A percentile compares a stretch with the other conserved stretches of the same genome.
phyloP scores from a whole-genome alignment of 192 early-diverging fungal species.

The Dissophora ornata region DNA sequence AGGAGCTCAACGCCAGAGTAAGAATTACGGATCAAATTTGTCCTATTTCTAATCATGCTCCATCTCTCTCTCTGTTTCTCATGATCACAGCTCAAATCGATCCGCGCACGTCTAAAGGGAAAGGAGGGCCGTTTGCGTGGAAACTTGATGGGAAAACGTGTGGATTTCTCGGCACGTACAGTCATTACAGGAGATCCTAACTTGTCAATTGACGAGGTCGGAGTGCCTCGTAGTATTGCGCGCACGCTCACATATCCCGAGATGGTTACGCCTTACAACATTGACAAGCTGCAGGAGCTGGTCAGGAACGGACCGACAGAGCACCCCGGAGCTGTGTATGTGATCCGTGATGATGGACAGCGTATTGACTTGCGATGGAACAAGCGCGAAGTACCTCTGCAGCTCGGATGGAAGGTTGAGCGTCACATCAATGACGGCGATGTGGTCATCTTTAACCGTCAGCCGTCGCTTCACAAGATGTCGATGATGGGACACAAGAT shows the following conservation, averaged over 20 bases:
- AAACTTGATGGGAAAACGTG: constrained; percentile 99
- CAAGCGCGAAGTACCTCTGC: constrained; percentile 87
- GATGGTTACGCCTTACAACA: constrained; percentile 96
- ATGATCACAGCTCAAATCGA: constrained; percentile 79
- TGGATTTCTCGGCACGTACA: constrained; percentile 98
- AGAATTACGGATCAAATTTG: neutral
- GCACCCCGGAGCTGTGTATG: constrained; percentile 98
- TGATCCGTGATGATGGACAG: constrained; percentile 94
- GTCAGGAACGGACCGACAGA: constrained; percentile 92
- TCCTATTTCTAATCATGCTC: too few species aligned
- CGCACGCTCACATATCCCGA: constrained; percentile 97
- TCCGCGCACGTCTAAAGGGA: constrained; percentile 96
- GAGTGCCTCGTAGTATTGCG: constrained; percentile 97
- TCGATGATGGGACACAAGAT: constrained; percentile 99
- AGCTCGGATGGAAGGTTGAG: constrained; percentile 94
- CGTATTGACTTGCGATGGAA: constrained; percentile 91
- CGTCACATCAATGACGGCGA: constrained; percentile 95
- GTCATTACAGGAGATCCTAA: constrained; percentile 99
- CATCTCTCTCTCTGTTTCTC: too few species aligned
- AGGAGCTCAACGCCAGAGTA: too few species aligned
- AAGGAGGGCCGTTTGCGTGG: constrained; percentile 99
- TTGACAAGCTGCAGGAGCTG: constrained; percentile 85
- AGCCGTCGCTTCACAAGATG: constrained; percentile 99
- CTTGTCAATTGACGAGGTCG: constrained; percentile 97
- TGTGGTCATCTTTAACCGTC: constrained; percentile 98